Percentiles rank a stretch among this genome's conserved stretches.
Evolutionary conservation across 305 asterid species (phyloP).

Genomic region (Andrographis paniculata): DNA sequence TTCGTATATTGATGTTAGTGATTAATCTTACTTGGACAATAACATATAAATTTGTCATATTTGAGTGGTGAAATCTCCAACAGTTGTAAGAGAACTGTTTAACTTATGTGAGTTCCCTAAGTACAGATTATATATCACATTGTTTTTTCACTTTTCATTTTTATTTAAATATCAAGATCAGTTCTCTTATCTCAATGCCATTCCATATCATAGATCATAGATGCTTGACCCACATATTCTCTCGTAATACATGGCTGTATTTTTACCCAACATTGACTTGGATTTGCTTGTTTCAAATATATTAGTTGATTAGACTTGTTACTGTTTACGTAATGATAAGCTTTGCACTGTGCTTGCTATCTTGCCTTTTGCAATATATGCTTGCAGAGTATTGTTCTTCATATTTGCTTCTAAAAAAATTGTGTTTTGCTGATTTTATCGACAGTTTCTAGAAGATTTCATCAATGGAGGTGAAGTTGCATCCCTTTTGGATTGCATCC

Average conservation of each 20-base stretch:
- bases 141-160: too few relatives aligned
- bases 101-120: too few relatives aligned
- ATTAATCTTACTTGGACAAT: too few relatives aligned
- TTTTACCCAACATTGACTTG: too few relatives aligned
- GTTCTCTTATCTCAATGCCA: not conserved
- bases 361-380: constrained; percentile 4
- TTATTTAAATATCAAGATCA: not conserved
- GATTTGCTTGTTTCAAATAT: too few relatives aligned
- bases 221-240: not conserved
- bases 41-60: too few relatives aligned
- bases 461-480: constrained; percentile 96
- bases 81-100: too few relatives aligned
- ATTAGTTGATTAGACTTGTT: too few relatives aligned
- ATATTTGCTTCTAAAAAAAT: not conserved
- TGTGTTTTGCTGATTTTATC: constrained; percentile 9
- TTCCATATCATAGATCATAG: not conserved
- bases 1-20: too few relatives aligned
- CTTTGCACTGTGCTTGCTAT: not conserved
- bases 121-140: too few relatives aligned
- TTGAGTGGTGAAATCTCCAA: too few relatives aligned
- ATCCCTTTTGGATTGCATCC: constrained; percentile 93
- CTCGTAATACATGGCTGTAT: not conserved
- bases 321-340: too few relatives aligned
- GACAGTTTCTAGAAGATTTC: constrained; percentile 97
- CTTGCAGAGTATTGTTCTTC: constrained; percentile 11